Base-by-base conservation (phyloP, 805 yeast species). In the Saturnispora galanensis region DNA sequence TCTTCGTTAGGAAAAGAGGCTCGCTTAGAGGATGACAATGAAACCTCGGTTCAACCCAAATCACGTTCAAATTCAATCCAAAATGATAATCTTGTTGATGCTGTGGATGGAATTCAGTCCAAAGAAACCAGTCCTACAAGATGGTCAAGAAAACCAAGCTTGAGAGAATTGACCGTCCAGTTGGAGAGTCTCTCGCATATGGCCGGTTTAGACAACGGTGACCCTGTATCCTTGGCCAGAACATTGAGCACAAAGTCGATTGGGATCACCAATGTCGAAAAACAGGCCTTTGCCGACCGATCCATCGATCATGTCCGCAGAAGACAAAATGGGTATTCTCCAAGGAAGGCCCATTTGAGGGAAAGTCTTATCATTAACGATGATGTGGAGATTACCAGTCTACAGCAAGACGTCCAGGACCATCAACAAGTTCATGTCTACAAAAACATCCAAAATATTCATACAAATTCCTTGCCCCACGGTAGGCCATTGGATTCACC, bases 201-300 rank as follows among this genome's bases (percentile, higher is more conserved):
- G 62, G 95, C 90, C 0, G 93, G 94, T 0, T 64, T 84, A 61
- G 81, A 78, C 43, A 79, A 87, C 4, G 74, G 80, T 34, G 94
- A 86, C 65, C 94, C 95, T 0, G 81, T 82, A 5, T 78, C 94
- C 0, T 67, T 86, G 45, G 96, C 95, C 0, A 68, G 94, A 55
- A 79, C 93, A 1, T 68, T 87, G 40, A 81, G 90, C 2, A 73
- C 85, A 39, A 73, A 83, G 0, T 76, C 86, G 0, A 66, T 82
- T 28, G 83, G 84, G 10, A 70, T 70, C 50, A 72, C 78, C 10
- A 72, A 69, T 44, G 68, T 70, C 4, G 79, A 74, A 54, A 68
- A 58, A 49, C 62, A 65, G 31, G 73, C 69, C 5, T 62, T 68
- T 39, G 66, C 64, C 2, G 38, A 41, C n/a, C 29, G 39, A 13